These are phyloP conservation scores for Pseudognaphalium luteoalbum DNA, from an alignment of 129 eudicot genomes.

Conservation along the genomic window DNA sequence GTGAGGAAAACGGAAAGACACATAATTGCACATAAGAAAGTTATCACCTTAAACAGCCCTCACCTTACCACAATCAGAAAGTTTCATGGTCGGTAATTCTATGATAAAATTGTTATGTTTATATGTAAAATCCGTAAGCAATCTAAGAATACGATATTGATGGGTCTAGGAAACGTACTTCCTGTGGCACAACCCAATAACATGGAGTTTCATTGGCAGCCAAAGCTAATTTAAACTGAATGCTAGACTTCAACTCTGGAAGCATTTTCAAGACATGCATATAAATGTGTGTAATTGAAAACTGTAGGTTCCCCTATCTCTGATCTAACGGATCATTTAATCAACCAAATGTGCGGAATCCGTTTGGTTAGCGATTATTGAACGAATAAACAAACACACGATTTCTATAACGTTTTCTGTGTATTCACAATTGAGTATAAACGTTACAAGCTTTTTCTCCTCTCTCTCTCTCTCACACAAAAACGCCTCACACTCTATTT, in stretches of 20 bases:
- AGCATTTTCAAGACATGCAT: conserved; percentile 42
- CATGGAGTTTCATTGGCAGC: conserved; percentile 49
- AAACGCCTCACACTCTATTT: too few species aligned
- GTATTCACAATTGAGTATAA: too few species aligned
- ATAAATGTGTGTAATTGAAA: too few species aligned
- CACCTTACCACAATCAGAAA: not conserved
- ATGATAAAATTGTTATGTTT: not conserved
- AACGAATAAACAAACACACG: too few species aligned
- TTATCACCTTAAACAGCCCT: not conserved
- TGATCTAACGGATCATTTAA: too few species aligned
- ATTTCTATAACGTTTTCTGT: too few species aligned
- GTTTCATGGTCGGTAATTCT: not conserved
- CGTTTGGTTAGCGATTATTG: too few species aligned
- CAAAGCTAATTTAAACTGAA: conserved; percentile 43
- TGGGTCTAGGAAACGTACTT: conserved; percentile 34
- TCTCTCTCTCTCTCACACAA: too few species aligned
- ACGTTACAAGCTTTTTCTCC: too few species aligned
- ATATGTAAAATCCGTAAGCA: not conserved
- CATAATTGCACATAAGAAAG: not conserved
- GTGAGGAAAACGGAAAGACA: not conserved
- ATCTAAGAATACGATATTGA: conserved; percentile 18
- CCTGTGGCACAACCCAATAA: conserved; percentile 45
- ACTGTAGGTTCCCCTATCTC: too few species aligned
- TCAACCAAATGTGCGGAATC: too few species aligned
- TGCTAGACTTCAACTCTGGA: conserved; percentile 51